Base-by-base conservation (phyloP, 1,139 yeast species). In the Casaregolazyma suthepensis region DNA sequence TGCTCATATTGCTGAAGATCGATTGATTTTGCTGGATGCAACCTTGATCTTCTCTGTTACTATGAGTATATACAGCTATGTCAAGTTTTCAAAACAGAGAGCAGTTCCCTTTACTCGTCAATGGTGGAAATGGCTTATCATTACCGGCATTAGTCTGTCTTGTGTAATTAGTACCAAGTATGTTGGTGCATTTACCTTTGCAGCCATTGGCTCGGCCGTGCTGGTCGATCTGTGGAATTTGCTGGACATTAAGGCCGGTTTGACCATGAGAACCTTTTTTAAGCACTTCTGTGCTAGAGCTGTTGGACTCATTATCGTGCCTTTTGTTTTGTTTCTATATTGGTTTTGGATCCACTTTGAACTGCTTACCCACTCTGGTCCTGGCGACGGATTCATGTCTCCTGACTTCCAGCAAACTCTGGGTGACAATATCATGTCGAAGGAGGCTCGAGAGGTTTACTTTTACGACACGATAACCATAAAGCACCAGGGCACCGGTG, bases 301-400 rank as follows among this genome's bases (percentile, higher is more conserved):
- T 31, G 78, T 83, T 66, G 79, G 86, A 1, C 78, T 94, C 61
- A 80, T 93, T 57, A 75, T 88, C 13, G 71, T 90, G 35, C 99
- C 99, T 31, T 88, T 93, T 67, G 60, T 80, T 43, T 78, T 93
- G 62, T 94, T 88, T 69, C 75, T 94, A 65, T 85, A 83, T 66
- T 94, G 99, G 98, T 94, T 94, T 74, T 89, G 83, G 71, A 78
- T 91, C 54, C 99, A 94, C 71, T 93, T 94, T 70, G 78, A 82
- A 43, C 77, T 93, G 46, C 80, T 94, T 63, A 79, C 72, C 57
- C 83, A 81, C 62, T 90, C 98, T 1, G 99, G 99, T 37, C 94
- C 98, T 5, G 99, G 99, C 57, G 98, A 94, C 70, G 75, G 77
- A 5, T 91, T 91, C 70, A 94, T 94, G 99, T 81, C 94, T 17